Evolutionary conservation across 2,329 filamentous ascomycete species (phyloP), one percentile per base, ranked within the genome.

Genomic region (Fusarium sp.): DNA sequence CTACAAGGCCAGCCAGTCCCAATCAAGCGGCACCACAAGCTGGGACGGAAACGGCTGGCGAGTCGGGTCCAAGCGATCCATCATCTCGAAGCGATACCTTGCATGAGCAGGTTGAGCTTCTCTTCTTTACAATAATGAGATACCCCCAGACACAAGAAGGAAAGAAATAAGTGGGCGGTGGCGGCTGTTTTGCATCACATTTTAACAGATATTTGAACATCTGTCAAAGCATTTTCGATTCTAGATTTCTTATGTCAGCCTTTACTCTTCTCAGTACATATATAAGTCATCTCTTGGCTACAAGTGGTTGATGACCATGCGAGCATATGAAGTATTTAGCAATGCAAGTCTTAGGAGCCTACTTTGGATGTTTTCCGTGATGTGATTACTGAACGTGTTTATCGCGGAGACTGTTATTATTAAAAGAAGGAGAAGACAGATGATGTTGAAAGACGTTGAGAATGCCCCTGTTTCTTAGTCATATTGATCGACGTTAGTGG

Each of bases 231-330:
- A 58, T 65, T 53, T 58, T 49, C 64, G 64, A 41, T 63, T 59
- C 38, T 61, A 47, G 46, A 46, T 72, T 56, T 70, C 42, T 36
- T 62, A 56, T 65, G 45, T 68, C 49, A 68, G 39, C 42, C 36
- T 53, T 69, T 59, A 58, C 68, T 55, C 70, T 73, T 73, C 70
- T 73, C 47, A 55, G 70, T 72, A 72, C 39, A 72, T 71, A 71
- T 68, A 55, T 60, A 70, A 66, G 39, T 35, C 52, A 68, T 67
- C 46, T 49, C 18, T 64, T 64, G 44, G 52, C 46, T 69, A 44
- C 36, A 27, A 35, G 54, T 53, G 38, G 41, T 45, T 62, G 38
- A 49, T 57, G 27, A 35, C 49, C 45, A 39, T 44, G 53, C 42
- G 54, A 56, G 46, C 47, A 49, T 62, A 61, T 45, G 46, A 69